Percentiles rank a stretch among this genome's conserved stretches.
Evolutionary conservation across 1,139 yeast species (phyloP).

Genomic region (Zygosaccharomyces pseudobailii): DNA sequence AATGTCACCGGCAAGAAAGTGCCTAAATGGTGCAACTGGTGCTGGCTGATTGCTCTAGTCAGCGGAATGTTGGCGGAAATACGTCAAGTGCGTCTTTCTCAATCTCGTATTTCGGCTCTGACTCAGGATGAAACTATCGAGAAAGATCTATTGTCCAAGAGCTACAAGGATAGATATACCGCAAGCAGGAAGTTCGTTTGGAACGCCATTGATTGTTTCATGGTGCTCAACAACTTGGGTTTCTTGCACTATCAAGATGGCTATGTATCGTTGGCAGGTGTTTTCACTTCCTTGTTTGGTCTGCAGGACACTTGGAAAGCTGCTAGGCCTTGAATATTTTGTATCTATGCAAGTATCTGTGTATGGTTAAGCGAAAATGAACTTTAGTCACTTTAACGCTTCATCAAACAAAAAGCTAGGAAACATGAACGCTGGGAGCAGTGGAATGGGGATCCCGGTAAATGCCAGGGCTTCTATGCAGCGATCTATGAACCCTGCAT

Average conservation of each 20-base stretch:
- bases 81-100: constrained; percentile 42
- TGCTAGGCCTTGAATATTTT: constrained; percentile 8
- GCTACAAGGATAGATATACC: constrained; percentile 37
- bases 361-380: background rate
- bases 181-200: constrained; percentile 67
- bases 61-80: constrained; percentile 55
- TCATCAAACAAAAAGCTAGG: background rate
- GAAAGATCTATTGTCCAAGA: constrained; percentile 16
- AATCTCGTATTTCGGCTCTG: constrained; percentile 26
- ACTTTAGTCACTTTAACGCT: background rate
- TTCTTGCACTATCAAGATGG: constrained; percentile 69
- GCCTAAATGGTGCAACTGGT: constrained; percentile 48
- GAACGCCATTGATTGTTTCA: constrained; percentile 72
- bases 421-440: constrained; percentile 1
- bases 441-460: constrained; percentile 25
- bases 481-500: constrained; percentile 6
- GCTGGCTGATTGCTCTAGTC: constrained; percentile 73
- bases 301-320: constrained; percentile 56
- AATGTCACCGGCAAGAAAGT: constrained; percentile 35
- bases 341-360: background rate
- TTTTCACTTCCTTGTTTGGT: constrained; percentile 75
- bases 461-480: constrained; percentile 14
- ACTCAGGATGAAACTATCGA: constrained; percentile 29
- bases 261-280: constrained; percentile 78
- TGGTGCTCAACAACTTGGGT: constrained; percentile 68